Percentiles rank a stretch among this genome's conserved stretches.
Conservation (phyloP, 2,329 filamentous ascomycete genomes). For the Plectosphaerella sp. region DNA sequence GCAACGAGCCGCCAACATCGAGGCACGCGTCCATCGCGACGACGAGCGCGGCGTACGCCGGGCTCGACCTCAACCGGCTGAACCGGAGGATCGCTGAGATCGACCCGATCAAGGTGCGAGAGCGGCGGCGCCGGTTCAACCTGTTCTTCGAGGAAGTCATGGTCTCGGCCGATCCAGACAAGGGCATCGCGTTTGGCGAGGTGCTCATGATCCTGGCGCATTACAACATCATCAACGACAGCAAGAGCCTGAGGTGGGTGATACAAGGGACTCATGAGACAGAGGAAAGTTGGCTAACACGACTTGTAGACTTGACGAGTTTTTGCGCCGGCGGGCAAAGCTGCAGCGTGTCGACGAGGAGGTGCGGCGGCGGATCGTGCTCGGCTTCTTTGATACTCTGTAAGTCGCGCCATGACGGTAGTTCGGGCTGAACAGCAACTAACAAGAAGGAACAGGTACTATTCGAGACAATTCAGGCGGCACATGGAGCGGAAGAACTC, state of each 20-base stretch:
- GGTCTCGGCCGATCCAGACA: conserved; percentile 84
- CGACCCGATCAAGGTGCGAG: conserved; percentile 69
- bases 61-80: conserved; percentile 70
- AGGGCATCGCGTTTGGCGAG: conserved; percentile 85
- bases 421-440: conserved; percentile 13
- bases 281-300: too few relatives aligned
- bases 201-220: conserved; percentile 95
- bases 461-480: conserved; percentile 76
- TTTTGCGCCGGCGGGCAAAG: conserved; percentile 81
- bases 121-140: conserved; percentile 76
- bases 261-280: background rate
- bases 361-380: conserved; percentile 81
- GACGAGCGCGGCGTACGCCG: conserved; percentile 45
- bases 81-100: conserved; percentile 69
- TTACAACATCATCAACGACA: conserved; percentile 98
- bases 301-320: conserved; percentile 76
- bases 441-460: conserved; percentile 52
- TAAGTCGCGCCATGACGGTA: conserved; percentile 35
- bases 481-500: conserved; percentile 67
- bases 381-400: conserved; percentile 93
- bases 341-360: conserved; percentile 94
- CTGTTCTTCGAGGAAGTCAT: conserved; percentile 97
- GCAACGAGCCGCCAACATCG: conserved; percentile 47
- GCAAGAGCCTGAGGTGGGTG: conserved; percentile 78
- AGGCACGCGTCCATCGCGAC: conserved; percentile 53